phyloP scores from a whole-genome alignment of 2,329 filamentous ascomycete genomes.

The Tolypocladium nubicola region DNA sequence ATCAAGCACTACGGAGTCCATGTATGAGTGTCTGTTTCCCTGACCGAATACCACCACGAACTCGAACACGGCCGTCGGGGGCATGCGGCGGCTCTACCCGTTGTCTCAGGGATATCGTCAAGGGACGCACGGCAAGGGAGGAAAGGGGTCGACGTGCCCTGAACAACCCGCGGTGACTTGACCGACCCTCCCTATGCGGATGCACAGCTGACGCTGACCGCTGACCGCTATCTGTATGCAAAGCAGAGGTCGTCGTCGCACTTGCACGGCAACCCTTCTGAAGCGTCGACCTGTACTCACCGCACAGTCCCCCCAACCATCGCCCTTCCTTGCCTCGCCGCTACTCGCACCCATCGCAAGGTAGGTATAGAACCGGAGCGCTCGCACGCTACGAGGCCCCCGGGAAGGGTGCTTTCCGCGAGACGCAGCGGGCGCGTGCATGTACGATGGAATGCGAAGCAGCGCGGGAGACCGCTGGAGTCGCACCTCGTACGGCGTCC shows the following conservation, averaged over 20 bases:
- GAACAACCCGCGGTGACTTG: background rate
- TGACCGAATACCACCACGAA: background rate
- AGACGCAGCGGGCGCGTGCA: background rate
- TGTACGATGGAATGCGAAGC: background rate
- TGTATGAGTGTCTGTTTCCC: background rate
- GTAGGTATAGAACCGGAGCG: background rate
- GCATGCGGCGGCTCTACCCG: background rate
- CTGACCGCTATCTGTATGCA: background rate
- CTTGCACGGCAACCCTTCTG: background rate
- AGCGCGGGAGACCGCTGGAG: background rate
- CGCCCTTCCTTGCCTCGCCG: background rate
- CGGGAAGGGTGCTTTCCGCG: background rate
- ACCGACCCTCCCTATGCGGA: background rate
- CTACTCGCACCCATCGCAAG: background rate
- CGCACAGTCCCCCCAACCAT: background rate
- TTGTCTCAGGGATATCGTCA: background rate
- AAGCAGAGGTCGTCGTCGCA: background rate
- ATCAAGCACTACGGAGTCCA: too few relatives aligned
- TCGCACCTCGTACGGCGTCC: background rate
- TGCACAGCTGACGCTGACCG: background rate
- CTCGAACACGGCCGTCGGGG: background rate
- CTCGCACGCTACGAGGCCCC: background rate
- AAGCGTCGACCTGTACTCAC: background rate
- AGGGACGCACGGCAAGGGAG: background rate
- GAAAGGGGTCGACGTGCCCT: background rate